Evolutionary conservation across 306 rosid species (phyloP).

Genomic region (Trifolium dubium): DNA sequence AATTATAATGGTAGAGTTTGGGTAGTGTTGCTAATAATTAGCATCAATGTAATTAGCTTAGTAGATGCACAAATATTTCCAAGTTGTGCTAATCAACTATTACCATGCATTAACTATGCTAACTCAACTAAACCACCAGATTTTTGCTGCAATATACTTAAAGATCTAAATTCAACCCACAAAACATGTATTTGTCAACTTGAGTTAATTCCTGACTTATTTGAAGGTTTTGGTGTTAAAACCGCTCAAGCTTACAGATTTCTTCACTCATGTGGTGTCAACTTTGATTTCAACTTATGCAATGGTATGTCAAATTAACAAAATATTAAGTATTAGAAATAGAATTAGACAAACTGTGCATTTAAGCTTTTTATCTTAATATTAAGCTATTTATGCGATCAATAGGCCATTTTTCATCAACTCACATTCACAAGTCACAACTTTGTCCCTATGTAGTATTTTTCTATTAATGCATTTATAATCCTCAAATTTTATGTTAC

Average conservation of each 20-base stretch:
- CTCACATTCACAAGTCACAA: not conserved
- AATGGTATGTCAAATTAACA: constrained; percentile 24
- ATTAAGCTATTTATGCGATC: not conserved
- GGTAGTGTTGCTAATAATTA: not conserved
- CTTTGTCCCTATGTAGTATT: not conserved
- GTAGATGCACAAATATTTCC: constrained; percentile 15
- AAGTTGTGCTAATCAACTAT: not conserved
- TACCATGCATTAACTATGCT: constrained; percentile 40
- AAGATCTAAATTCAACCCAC: constrained; percentile 41
- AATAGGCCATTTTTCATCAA: not conserved
- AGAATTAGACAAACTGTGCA: no score
- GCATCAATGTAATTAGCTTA: not conserved
- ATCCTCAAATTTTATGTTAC: not conserved
- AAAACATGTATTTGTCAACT: constrained; percentile 61
- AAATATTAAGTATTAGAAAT: no score
- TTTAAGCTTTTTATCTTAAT: not conserved
- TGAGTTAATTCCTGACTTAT: constrained; percentile 36
- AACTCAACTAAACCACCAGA: constrained; percentile 50
- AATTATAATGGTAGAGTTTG: not conserved
- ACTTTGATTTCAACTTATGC: constrained; percentile 1
- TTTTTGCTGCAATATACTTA: constrained; percentile 58
- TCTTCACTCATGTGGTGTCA: constrained; percentile 51
- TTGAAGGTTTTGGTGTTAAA: constrained; percentile 25
- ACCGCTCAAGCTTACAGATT: constrained; percentile 41
- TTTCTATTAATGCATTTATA: not conserved